phyloP scores from a whole-genome alignment of 2,329 filamentous ascomycete species.

The Diaporthe sp. region DNA sequence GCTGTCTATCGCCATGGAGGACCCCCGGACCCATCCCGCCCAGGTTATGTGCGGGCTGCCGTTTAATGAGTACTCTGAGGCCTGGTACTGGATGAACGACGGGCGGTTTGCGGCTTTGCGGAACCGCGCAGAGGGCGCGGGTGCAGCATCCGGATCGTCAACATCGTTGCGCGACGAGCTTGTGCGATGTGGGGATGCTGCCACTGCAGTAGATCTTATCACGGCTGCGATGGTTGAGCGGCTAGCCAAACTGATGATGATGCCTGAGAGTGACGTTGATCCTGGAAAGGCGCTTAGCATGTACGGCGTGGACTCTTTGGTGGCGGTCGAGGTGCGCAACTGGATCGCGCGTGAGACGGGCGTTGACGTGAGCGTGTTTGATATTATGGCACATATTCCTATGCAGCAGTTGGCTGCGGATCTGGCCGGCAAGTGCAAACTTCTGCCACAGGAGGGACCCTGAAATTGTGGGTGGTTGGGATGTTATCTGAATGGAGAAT shows the following conservation, averaged over 20 bases:
- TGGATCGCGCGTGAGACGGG: constrained; percentile 10
- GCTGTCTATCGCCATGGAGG: neutral
- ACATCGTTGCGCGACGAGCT: constrained; percentile 35
- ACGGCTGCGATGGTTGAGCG: constrained; percentile 43
- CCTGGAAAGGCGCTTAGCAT: constrained; percentile 43
- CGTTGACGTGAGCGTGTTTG: constrained; percentile 23
- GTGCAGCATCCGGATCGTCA: neutral
- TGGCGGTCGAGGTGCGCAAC: constrained; percentile 51
- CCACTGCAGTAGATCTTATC: constrained; percentile 39
- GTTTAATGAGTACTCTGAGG: constrained; percentile 13
- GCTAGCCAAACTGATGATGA: constrained; percentile 47
- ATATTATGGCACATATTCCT: constrained; percentile 34
- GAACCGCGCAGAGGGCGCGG: neutral
- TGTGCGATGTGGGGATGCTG: neutral
- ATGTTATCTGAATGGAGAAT: too few species aligned
- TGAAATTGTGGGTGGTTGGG: neutral
- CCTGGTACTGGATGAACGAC: constrained; percentile 25
- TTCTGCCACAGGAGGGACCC: neutral
- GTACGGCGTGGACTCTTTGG: constrained; percentile 51
- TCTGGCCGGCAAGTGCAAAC: constrained; percentile 14
- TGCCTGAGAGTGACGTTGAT: constrained; percentile 45
- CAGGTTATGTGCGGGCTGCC: constrained; percentile 36
- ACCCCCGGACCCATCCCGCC: neutral
- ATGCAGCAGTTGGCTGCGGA: constrained; percentile 24
- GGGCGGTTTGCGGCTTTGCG: constrained; percentile 33